A percentile compares a stretch with the other conserved stretches of the same genome.
These are phyloP conservation scores for Miamiensis avidus DNA, from an alignment of 169 alveolate species.

Conservation along the genomic window DNA sequence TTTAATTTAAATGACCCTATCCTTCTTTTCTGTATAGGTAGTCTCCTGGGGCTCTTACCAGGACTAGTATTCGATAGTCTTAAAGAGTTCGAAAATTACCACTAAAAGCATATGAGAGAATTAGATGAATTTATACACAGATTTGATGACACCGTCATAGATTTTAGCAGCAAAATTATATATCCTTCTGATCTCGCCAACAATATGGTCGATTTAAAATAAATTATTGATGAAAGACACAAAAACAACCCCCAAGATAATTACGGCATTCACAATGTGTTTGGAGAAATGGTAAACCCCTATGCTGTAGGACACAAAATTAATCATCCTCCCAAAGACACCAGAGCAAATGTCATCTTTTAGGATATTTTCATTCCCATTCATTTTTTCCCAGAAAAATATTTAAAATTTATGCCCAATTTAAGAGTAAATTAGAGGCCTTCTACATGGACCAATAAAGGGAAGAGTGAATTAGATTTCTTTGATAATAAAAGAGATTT, in stretches of 20 bases:
- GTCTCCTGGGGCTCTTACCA: conserved; percentile 35
- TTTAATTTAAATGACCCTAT: too few species aligned
- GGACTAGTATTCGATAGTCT: conserved; percentile 33
- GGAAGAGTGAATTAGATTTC: background rate
- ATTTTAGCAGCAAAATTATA: conserved; percentile 18
- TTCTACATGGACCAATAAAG: background rate
- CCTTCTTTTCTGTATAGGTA: background rate
- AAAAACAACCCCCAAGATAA: conserved; percentile 22
- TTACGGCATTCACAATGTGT: conserved; percentile 7
- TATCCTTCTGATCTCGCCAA: conserved; percentile 30
- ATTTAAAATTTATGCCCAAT: conserved; percentile 32
- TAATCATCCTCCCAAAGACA: conserved; percentile 44
- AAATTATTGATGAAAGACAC: conserved; percentile 2
- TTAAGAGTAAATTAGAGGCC: background rate
- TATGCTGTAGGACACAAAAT: conserved; percentile 44
- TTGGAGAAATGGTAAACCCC: conserved; percentile 27
- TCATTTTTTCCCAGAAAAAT: conserved; percentile 28
- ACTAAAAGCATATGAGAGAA: conserved; percentile 1
- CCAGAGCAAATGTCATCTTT: conserved; percentile 34
- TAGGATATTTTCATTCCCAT: conserved; percentile 39
- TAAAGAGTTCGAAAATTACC: conserved; percentile 1
- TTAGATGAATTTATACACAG: conserved; percentile 36
- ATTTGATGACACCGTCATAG: conserved; percentile 35
- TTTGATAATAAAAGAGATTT: conserved; percentile 8
- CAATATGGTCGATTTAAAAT: conserved; percentile 14